Evolutionary conservation across 192 early-diverging fungal genomes (phyloP), one percentile per base, ranked within the genome.

Genomic region (Dissophora globulifera): DNA sequence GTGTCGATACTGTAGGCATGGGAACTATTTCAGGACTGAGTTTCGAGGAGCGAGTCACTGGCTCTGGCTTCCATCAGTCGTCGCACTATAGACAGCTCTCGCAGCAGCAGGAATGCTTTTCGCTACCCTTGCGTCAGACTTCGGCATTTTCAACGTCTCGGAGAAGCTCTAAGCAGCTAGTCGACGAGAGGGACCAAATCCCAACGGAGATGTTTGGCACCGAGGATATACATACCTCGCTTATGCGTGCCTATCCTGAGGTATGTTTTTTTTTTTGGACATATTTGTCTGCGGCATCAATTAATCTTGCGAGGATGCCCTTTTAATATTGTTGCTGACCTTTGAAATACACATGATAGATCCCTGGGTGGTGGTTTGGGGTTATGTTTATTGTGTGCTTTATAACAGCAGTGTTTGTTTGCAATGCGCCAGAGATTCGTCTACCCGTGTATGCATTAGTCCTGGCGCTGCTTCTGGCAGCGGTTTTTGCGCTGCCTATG

Each of bases 291-390:
- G n/a, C n/a, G n/a, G n/a, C n/a, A n/a, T n/a, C n/a, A n/a, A n/a
- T n/a, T n/a, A n/a, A n/a, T n/a, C 2, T 32, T 43, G 17, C 25
- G 3, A 27, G 41, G 4, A 35, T 25, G 19, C 22, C 42, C 3
- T 47, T 19, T 29, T 16, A 85, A 89, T 78, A 68, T 67, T 45
- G 64, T 81, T 65, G 46, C 90, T 17, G 88, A 89, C 84, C 26
- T 60, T 46, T 17, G 30, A 42, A 19, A n/a, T n/a, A n/a, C 15
- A 82, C 63, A 62, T 40, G 33, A 30, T 81, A 87, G 57, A 83
- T 89, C 9, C 87, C 87, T 9, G 68, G 81, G 26, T 78, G 70
- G 78, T 86, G 84, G 87, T 89, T 87, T 49, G 63, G 62, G 1
- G 31, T 31, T 13, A 41, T 88, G 52, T 84, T 89, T 48, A 52